Conservation (phyloP, 805 yeast species). For the Teunomyces aglyptinius region DNA sequence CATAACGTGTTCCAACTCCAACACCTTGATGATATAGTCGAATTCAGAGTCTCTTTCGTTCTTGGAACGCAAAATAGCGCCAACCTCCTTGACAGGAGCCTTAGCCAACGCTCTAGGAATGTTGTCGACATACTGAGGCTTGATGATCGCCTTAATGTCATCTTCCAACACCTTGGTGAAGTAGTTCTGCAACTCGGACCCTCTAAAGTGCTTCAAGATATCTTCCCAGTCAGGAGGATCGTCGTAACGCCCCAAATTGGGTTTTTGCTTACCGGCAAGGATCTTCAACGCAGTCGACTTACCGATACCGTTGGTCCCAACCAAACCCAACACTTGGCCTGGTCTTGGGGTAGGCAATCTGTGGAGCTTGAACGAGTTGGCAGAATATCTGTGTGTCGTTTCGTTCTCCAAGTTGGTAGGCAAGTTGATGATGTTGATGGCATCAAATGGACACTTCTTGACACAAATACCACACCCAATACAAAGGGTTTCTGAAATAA, state of each 20-base stretch:
- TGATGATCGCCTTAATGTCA: conserved; percentile 91
- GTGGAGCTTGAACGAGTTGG: conserved; percentile 95
- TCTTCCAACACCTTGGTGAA: conserved; percentile 93
- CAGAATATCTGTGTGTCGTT: conserved; percentile 96
- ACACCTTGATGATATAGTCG: conserved; percentile 60
- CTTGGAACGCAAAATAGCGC: conserved; percentile 74
- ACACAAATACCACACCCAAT: conserved; percentile 99
- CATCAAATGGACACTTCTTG: conserved; percentile 97
- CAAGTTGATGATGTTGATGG: conserved; percentile 90
- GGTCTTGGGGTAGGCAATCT: conserved; percentile 98
- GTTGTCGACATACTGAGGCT: conserved; percentile 98
- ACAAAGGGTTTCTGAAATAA: conserved; percentile 90
- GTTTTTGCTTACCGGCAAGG: conserved; percentile 95
- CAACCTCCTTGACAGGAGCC: conserved; percentile 84
- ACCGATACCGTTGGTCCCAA: conserved; percentile 99
- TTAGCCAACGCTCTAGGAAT: conserved; percentile 90
- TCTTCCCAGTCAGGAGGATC: conserved; percentile 98
- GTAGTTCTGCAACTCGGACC: conserved; percentile 94
- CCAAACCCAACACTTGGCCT: conserved; percentile 96
- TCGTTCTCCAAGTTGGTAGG: conserved; percentile 93
- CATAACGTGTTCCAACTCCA: conserved; percentile 75
- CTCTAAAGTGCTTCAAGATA: conserved; percentile 87
- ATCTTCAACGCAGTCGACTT: conserved; percentile 96
- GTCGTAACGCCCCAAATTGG: conserved; percentile 90
- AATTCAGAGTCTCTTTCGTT: conserved; percentile 68